These are phyloP conservation scores for Tulasnella sp. DNA, from an alignment of 768 basidiomycete species.

Conservation along the genomic window DNA sequence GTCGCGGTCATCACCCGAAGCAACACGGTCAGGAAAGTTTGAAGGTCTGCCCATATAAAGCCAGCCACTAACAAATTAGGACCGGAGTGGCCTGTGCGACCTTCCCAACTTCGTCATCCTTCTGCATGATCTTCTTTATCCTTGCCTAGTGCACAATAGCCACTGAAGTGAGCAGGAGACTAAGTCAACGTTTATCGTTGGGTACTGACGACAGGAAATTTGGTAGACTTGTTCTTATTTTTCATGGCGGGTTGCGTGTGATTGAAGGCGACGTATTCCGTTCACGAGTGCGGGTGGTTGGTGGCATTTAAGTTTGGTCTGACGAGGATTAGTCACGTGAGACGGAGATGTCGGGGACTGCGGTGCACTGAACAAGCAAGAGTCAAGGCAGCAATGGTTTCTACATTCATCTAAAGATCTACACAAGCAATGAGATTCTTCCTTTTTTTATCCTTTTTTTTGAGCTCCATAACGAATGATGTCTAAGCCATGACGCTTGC, in stretches of 20 bases:
- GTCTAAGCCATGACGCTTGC: slow-evolving; percentile 45
- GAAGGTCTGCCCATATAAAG: background rate
- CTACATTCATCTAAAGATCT: too few relatives aligned
- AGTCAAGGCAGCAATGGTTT: too few relatives aligned
- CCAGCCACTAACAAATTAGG: slow-evolving; percentile 84
- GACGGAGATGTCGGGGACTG: background rate
- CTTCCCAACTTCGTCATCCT: slow-evolving; percentile 97
- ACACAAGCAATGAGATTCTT: background rate
- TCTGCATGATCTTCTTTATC: slow-evolving; percentile 99
- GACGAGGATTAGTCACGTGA: background rate
- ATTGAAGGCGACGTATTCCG: background rate
- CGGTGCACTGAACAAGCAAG: too few relatives aligned
- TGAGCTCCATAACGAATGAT: background rate
- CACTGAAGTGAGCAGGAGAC: background rate
- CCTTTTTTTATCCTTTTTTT: background rate
- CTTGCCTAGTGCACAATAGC: slow-evolving; percentile 49
- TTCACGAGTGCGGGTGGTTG: background rate
- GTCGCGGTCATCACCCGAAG: background rate
- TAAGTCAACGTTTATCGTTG: background rate
- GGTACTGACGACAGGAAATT: slow-evolving; percentile 73
- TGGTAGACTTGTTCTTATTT: slow-evolving; percentile 84
- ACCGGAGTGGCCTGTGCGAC: slow-evolving; percentile 93
- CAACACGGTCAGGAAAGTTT: background rate
- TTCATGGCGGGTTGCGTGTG: slow-evolving; percentile 41
- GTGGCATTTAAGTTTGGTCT: background rate